Base-by-base conservation (phyloP, 192 early-diverging fungal genomes). In the Entrophospora sp. region DNA sequence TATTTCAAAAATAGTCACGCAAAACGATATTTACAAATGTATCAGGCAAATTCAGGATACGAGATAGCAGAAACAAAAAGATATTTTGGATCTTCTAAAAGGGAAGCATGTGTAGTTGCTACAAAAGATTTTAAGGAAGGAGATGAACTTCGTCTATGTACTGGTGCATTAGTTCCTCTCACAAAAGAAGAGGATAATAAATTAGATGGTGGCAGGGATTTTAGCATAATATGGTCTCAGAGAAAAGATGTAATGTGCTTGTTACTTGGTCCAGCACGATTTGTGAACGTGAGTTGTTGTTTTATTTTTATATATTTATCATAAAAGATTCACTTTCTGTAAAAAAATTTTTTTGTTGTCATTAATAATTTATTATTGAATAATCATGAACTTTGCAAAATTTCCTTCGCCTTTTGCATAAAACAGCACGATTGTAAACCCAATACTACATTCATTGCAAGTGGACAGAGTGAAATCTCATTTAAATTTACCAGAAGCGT, bases 201-300 rank as follows among this genome's bases (percentile, higher is more conserved):
- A 37, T 60, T 84, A 2, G 70, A 78, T 49, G 74, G 75, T 30
- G 53, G 25, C 14, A 28, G 25, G 16, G 53, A 57, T 20, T 57
- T 57, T 25, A 24, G 25, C 0, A 57, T 57, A 28, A 57, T 57
- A 6, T 14, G 12, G 9, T 57, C 53, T 61, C 59, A 69, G 4
- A 68, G 75, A 16, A 73, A 76, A 24, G 59, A 70, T 9, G 70
- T 75, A 20, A 77, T 69, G 34, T 83, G 77, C 45, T 64, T 85
- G 22, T 85, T 83, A 60, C 70, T 85, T 5, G 83, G 83, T 22
- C 83, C 83, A 24, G 83, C 79, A 1, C 73, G 83, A n/a, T 85
- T 85, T 71, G 80, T 85, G 14, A 85, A 85, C 55, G 78, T 80
- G 76, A 70, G 70, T 31, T 45, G 14, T 9, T 9, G 6, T 40